Conservation (phyloP, 2,329 filamentous ascomycete genomes). For the Metarhizium robertsii region DNA sequence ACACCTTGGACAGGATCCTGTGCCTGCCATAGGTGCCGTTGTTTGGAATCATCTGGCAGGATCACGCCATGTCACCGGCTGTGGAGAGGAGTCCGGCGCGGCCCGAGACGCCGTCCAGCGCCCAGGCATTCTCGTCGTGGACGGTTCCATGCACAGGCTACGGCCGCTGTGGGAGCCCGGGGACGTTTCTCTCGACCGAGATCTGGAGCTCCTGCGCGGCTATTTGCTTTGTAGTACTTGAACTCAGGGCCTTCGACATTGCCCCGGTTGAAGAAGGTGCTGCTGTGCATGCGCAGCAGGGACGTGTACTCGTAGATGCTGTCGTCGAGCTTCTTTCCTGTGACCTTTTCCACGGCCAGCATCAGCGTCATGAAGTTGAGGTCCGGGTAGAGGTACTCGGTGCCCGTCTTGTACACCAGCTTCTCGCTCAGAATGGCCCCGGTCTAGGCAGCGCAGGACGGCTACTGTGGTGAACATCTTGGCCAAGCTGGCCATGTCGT, state of each 20-base stretch:
- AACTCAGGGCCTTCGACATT: constrained; percentile 17
- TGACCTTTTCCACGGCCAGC: constrained; percentile 20
- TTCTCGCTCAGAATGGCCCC: constrained; percentile 17
- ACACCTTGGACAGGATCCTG: constrained; percentile 16
- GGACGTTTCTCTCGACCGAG: constrained; percentile 15
- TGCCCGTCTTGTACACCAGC: constrained; percentile 17
- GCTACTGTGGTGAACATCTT: constrained; percentile 27
- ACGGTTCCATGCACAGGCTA: constrained; percentile 28
- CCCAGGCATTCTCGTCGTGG: constrained; percentile 26
- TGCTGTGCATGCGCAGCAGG: constrained; percentile 18
- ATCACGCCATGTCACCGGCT: constrained; percentile 17
- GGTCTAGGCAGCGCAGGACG: constrained; percentile 20
- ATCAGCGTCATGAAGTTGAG: constrained; percentile 24
- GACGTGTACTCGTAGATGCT: constrained; percentile 16
- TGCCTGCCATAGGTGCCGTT: constrained; percentile 23
- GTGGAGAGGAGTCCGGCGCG: constrained; percentile 27
- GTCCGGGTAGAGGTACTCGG: constrained; percentile 23
- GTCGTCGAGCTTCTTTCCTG: constrained; percentile 14
- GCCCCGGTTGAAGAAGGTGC: constrained; percentile 24
- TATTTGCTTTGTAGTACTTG: constrained; percentile 15
- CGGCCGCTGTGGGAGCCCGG: constrained; percentile 21
- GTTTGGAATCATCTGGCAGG: constrained; percentile 28
- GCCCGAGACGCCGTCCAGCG: constrained; percentile 22
- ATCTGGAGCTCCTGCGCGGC: constrained; percentile 22
- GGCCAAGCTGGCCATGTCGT: constrained; percentile 28